Conservation (phyloP, 805 yeast species). For the Candida tammaniensis region DNA sequence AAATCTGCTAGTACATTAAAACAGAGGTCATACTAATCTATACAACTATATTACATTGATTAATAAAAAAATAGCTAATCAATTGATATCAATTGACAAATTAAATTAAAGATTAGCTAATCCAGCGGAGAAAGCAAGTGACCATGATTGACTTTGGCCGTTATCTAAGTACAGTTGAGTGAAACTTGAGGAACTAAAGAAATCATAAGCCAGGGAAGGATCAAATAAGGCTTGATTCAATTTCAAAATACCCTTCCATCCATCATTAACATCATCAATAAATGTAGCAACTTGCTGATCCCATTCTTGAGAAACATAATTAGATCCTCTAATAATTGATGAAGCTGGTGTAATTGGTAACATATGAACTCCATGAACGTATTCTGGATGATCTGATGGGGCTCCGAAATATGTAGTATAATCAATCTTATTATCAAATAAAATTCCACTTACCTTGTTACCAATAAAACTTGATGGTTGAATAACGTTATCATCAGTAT, state of each 20-base stretch:
- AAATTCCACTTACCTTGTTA: constrained; percentile 70
- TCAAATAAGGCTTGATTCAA: constrained; percentile 74
- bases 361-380: constrained; percentile 77
- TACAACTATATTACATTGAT: no score
- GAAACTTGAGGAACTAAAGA: constrained; percentile 40
- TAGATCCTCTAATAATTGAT: constrained; percentile 52
- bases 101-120: no score
- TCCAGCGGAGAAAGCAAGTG: constrained; percentile 59
- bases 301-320: constrained; percentile 65
- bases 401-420: constrained; percentile 73
- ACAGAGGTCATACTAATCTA: no score
- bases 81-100: no score
- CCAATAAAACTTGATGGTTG: constrained; percentile 52
- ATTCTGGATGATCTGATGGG: constrained; percentile 40
- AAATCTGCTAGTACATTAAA: no score
- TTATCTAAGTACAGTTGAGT: constrained; percentile 45
- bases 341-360: constrained; percentile 72
- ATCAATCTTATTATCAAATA: constrained; percentile 69
- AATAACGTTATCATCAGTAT: constrained; percentile 47
- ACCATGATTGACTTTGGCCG: constrained; percentile 65
- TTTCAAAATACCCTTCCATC: constrained; percentile 74
- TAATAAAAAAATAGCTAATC: no score
- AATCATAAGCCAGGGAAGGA: constrained; percentile 59
- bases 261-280: constrained; percentile 48
- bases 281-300: constrained; percentile 43